phyloP scores from a whole-genome alignment of 495 filamentous ascomycete species.

The Aspergillus wentii region DNA sequence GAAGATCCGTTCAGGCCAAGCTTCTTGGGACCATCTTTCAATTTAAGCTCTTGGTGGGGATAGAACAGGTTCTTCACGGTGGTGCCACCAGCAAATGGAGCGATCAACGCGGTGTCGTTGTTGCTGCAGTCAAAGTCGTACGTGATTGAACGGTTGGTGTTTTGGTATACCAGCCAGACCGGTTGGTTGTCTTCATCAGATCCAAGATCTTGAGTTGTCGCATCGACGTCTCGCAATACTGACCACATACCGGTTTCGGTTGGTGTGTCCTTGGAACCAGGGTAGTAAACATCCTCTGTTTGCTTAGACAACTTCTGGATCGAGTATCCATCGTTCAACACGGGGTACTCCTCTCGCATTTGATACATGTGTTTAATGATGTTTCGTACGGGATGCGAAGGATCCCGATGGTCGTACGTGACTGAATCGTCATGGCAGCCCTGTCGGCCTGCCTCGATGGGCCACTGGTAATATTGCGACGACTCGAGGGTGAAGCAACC shows the following conservation, averaged over 20 bases:
- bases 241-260: constrained; percentile 70
- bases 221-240: constrained; percentile 47
- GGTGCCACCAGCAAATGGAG: constrained; percentile 52
- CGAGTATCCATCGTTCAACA: constrained; percentile 60
- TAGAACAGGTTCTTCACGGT: constrained; percentile 66
- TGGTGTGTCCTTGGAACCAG: constrained; percentile 47
- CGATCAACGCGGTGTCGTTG: constrained; percentile 43
- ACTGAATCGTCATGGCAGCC: constrained; percentile 58
- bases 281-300: constrained; percentile 45
- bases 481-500: constrained; percentile 59
- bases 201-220: constrained; percentile 47
- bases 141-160: constrained; percentile 49
- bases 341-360: constrained; percentile 53
- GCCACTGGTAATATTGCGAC: constrained; percentile 55
- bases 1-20: constrained; percentile 40
- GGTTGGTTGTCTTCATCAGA: constrained; percentile 43
- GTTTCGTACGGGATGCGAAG: constrained; percentile 61
- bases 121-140: constrained; percentile 59
- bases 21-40: constrained; percentile 34
- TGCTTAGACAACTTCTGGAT: constrained; percentile 58
- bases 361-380: constrained; percentile 65
- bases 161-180: constrained; percentile 66
- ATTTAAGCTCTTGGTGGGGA: constrained; percentile 52
- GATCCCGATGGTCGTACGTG: constrained; percentile 65
- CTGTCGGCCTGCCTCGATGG: constrained; percentile 46